Percentiles rank a stretch among this genome's conserved stretches.
Evolutionary conservation across 371 early-diverging fungal genomes (phyloP).

Genomic region (Zancudomyces culisetae): DNA sequence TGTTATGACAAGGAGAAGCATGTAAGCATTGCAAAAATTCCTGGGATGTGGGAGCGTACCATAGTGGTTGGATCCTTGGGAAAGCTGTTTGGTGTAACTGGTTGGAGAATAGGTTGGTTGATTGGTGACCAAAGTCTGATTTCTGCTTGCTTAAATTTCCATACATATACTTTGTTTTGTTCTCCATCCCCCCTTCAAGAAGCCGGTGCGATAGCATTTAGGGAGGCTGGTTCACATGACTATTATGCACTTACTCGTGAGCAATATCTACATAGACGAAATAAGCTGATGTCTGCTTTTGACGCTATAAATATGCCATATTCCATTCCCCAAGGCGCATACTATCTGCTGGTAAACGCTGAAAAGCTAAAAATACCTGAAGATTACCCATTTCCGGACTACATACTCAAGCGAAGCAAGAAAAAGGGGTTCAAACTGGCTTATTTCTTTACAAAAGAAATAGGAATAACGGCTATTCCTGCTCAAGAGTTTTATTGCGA

Average conservation of each 20-base stretch:
- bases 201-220: slow-evolving; percentile 65
- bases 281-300: slow-evolving; percentile 47
- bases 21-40: slow-evolving; percentile 58
- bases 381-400: slow-evolving; percentile 37
- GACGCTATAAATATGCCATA: slow-evolving; percentile 50
- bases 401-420: slow-evolving; percentile 38
- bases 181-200: slow-evolving; percentile 83
- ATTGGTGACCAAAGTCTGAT: slow-evolving; percentile 61
- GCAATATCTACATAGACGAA: slow-evolving; percentile 50
- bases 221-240: slow-evolving; percentile 31
- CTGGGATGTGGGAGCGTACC: slow-evolving; percentile 78
- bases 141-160: slow-evolving; percentile 61
- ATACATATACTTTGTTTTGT: slow-evolving; percentile 75
- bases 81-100: slow-evolving; percentile 87
- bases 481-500: slow-evolving; percentile 74
- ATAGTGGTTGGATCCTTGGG: slow-evolving; percentile 84
- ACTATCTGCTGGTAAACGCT: slow-evolving; percentile 80
- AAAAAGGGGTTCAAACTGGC: slow-evolving; percentile 62
- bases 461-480: slow-evolving; percentile 85
- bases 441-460: slow-evolving; percentile 72
- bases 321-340: slow-evolving; percentile 78
- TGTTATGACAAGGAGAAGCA: slow-evolving; percentile 52
- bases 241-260: slow-evolving; percentile 50
- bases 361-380: slow-evolving; percentile 41
- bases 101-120: slow-evolving; percentile 93